Evolutionary conservation across 139 green algal species (phyloP).

Genomic region (Zygnema circumcarinatum): DNA sequence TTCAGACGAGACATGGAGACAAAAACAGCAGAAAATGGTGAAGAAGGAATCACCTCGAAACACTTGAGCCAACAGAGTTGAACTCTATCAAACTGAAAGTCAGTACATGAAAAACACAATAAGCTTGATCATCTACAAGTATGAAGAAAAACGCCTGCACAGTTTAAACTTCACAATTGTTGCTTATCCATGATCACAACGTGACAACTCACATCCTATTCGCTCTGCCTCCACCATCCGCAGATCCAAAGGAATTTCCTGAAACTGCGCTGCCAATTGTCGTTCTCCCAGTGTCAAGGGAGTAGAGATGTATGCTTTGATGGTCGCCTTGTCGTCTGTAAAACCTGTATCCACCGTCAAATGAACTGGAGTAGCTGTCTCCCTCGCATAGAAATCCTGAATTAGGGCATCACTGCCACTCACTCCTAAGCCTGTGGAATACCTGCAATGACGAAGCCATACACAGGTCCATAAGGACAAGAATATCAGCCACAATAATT

Average conservation of each 20-base stretch:
- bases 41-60: too few species aligned
- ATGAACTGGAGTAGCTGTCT: constrained; percentile 71
- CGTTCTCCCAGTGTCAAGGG: constrained; percentile 69
- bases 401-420: constrained; percentile 86
- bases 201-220: constrained; percentile 66
- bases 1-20: too few species aligned
- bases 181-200: too few species aligned
- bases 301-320: constrained; percentile 76
- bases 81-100: too few species aligned
- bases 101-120: too few species aligned
- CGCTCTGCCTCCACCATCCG: constrained; percentile 79
- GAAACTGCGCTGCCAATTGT: constrained; percentile 85
- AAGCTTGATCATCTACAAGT: too few species aligned
- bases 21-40: too few species aligned
- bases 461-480: not conserved
- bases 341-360: constrained; percentile 83
- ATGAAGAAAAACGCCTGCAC: too few species aligned
- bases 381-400: constrained; percentile 86
- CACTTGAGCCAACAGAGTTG: too few species aligned
- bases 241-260: constrained; percentile 83
- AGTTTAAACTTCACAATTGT: too few species aligned
- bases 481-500: not conserved
- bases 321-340: constrained; percentile 1
- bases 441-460: too few species aligned
- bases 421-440: constrained; percentile 81